Evolutionary conservation across 768 basidiomycete species (phyloP), one percentile per base, ranked within the genome.

Genomic region (Phaeolepiota aurea): DNA sequence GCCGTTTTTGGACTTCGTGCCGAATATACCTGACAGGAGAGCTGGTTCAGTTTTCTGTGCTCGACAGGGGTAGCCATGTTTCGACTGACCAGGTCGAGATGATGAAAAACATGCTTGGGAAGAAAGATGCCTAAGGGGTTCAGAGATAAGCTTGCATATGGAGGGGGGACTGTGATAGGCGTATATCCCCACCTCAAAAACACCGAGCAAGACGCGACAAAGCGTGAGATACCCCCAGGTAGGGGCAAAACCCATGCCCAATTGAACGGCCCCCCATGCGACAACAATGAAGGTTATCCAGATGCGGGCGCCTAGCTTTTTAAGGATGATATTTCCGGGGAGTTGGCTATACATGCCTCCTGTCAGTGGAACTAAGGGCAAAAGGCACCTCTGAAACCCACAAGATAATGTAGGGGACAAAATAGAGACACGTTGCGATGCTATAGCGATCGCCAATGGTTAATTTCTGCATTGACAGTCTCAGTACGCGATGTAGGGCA

Each of bases 1-100:
- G 67, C 63, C 69, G 57, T 46, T 59, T 66, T 45, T 71, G 68
- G 5, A 69, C 67, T 56, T 71, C 69, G 43, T 66, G 61, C 16
- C 68, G 65, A 37, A 57, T 65, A 51, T 69, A 71, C 67, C 67
- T 69, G 36, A n/a, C n/a, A n/a, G 34, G 22, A 40, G 30, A 36
- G n/a, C 30, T 12, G 21, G 30, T 48, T 45, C n/a, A 19, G 20
- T 40, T 15, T 14, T 14, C 28, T 10, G 9, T 31, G 14, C 10
- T 42, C 49, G 14, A 43, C 32, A 20, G n/a, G n/a, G n/a, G n/a
- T n/a, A n/a, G n/a, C n/a, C n/a, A 11, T 18, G 9, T 22, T 14
- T 10, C 28, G 5, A 35, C 51, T 38, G 49, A 66, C 71, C 72
- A 72, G 21, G 68, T 68, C 3, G 69, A 64, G 31, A 72, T 65